Base-by-base conservation (phyloP, 1,284 basidiomycete species). In the Trichosporon coremiiforme region DNA sequence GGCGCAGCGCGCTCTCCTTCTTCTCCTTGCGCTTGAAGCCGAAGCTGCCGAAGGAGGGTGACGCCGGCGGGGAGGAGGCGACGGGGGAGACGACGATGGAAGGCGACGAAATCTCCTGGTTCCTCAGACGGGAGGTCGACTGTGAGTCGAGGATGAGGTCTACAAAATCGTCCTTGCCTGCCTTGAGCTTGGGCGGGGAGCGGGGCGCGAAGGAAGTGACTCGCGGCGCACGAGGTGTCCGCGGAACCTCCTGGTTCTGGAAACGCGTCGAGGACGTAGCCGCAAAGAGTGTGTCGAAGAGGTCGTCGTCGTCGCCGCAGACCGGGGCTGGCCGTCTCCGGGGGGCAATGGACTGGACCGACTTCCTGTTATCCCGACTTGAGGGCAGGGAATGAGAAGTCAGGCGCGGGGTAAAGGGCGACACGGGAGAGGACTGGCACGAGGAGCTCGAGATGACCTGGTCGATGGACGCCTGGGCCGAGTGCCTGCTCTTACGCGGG, bases 101-200 rank as follows among this genome's bases (percentile, higher is more conserved):
- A 0, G 66, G 69, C 15, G 67, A 65, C 8, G 68, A 38, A n/a
- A 67, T 63, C 36, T 71, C 70, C 63, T 71, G 70, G 64, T 71
- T 67, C 22, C 62, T 36, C 41, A 71, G 45, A 8, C 70, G 70
- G 6, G 57, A 60, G 29, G 17, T 60, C 6, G 31, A 35, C 57
- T 60, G 29, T 10, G 57, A 60, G 57, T 60, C 57, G 57, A 60
- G 57, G 57, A 60, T 31, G 20, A 60, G 57, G 31, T 60, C 57
- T 9, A 60, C 57, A 35, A 60, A 60, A 31, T 31, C 57, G 17
- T 31, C 12, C 57, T 60, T 60, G 57, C 57, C 57, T 15, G 29
- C 9, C 57, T 31, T 29, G 17, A 33, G 57, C 57, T 10, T 33
- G 15, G 57, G 57, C 29, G 57, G 57, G 31, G 31, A 35, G 2